Percentiles rank a stretch among this genome's conserved stretches.
Evolutionary conservation across 768 basidiomycete species (phyloP).

Genomic region (Rhodocollybia butyracea): DNA sequence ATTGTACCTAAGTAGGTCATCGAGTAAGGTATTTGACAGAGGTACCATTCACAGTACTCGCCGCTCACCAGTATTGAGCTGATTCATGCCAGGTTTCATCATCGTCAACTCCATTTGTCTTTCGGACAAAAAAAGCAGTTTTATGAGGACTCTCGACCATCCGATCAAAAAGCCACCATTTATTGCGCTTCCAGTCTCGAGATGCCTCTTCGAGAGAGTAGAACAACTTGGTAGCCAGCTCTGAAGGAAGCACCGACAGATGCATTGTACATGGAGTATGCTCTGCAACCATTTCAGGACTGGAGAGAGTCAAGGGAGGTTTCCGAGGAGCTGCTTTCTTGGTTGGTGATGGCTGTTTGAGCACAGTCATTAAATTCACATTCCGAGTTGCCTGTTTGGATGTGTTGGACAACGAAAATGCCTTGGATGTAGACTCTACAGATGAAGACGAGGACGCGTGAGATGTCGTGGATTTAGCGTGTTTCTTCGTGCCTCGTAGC

Average conservation of each 20-base stretch:
- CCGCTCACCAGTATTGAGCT: constrained; percentile 69
- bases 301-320: constrained; percentile 61
- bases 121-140: constrained; percentile 73
- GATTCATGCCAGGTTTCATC: constrained; percentile 64
- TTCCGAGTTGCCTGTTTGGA: constrained; percentile 12
- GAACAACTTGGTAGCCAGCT: constrained; percentile 73
- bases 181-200: constrained; percentile 63
- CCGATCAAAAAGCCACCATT: constrained; percentile 84
- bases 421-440: neutral
- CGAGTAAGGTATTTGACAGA: neutral
- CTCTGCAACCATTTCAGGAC: constrained; percentile 58
- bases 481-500: constrained; percentile 35
- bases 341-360: constrained; percentile 40
- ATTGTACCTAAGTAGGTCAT: constrained; percentile 61
- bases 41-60: neutral
- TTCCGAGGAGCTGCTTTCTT: constrained; percentile 34
- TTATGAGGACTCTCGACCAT: constrained; percentile 82
- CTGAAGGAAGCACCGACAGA: constrained; percentile 62
- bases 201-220: constrained; percentile 67
- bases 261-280: constrained; percentile 79
- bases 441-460: neutral
- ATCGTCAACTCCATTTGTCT: constrained; percentile 38
- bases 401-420: neutral
- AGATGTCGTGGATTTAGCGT: neutral
- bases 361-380: constrained; percentile 52